Percentiles rank a stretch among this genome's conserved stretches.
Evolutionary conservation across 768 basidiomycete species (phyloP).

Genomic region (Leccinum variicolor): DNA sequence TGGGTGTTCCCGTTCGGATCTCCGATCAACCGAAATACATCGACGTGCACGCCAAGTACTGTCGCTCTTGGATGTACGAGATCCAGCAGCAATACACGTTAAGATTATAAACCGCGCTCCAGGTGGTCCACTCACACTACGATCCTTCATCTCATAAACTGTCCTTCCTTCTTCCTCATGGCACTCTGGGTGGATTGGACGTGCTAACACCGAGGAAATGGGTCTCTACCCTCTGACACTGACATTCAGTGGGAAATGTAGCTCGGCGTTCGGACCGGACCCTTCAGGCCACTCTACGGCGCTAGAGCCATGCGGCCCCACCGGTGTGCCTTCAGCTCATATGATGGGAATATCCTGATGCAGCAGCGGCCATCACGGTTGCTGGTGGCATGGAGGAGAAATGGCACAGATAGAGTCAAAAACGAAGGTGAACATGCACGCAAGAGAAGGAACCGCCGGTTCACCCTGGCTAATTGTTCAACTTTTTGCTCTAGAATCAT

Average conservation of each 20-base stretch:
- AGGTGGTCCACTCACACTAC: background rate
- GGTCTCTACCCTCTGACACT: background rate
- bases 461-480: too few species aligned
- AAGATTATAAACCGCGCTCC: background rate
- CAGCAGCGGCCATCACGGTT: background rate
- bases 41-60: conserved; percentile 9
- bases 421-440: background rate
- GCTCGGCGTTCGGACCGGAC: background rate
- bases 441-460: background rate
- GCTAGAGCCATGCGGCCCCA: background rate
- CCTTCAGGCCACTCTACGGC: background rate
- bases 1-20: background rate
- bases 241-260: background rate
- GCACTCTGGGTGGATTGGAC: background rate
- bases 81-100: conserved; percentile 13
- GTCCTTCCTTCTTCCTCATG: background rate
- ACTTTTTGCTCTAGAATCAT: background rate
- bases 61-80: conserved; percentile 18
- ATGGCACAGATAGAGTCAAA: background rate
- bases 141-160: background rate
- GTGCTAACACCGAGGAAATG: background rate
- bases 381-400: background rate
- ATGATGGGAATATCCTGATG: background rate
- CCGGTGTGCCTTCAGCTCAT: background rate
- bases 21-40: conserved; percentile 4